Evolutionary conservation across 352 stramenopile species (phyloP), one percentile per base, ranked within the genome.

Genomic region (Globisporangium yorkense): DNA sequence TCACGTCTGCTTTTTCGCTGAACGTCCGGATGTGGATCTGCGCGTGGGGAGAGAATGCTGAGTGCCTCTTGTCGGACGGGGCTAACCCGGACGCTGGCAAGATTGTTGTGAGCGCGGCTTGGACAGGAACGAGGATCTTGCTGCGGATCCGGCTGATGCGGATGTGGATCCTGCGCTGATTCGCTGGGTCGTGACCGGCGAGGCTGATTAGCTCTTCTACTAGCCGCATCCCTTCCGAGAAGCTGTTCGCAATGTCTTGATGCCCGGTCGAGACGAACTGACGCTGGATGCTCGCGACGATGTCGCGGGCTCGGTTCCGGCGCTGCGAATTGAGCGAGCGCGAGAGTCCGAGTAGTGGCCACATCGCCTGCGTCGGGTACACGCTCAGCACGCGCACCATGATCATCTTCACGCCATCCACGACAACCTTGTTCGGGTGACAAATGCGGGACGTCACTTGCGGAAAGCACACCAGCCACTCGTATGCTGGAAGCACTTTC

Each of bases 401-500:
- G 33, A 99, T 98, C 40, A 88, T 83, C 61, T 92, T 90, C 8
- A 99, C 96, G 12, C 87, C 67, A 10, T 89, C 68, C 3, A 93
- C 84, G 20, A 98, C 90, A 18, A 86, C 71, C 5, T 72, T 62
- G 61, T 94, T 96, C 5, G 87, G 84, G 33, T 97, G 91, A 44
- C 90, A 94, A 46, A 98, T 92, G 10, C 96, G 86, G 21, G 96
- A 99, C 16, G 98, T 94, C 6, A 99, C 89, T 80, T 99, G 98
- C 31, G 97, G 96, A 58, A 99, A 92, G 47, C 94, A 97, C 39
- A 97, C 97, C 33, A 99, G 96, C 88, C 98, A 99, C 46, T 98
- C 85, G 67, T 98, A 96, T 5, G 87, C 74, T 9, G 86, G 80
- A 18, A 96, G 65, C 13, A 55, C 75, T 3, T 80, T 54, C 0